phyloP scores from a whole-genome alignment of 2,329 filamentous ascomycete species.

The Gremmenia infestans region DNA sequence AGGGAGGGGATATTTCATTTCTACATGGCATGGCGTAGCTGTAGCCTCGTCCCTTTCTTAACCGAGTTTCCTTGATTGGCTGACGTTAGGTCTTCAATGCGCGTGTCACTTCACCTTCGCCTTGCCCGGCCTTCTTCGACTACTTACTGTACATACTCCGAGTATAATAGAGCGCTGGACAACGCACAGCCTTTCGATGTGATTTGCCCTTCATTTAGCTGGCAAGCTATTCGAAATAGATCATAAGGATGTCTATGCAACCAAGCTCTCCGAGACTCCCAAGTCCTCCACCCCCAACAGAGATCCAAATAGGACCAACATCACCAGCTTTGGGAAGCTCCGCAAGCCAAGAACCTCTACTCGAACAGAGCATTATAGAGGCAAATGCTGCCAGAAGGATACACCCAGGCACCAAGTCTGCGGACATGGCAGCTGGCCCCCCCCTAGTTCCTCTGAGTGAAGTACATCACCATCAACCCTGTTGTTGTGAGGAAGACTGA shows the following conservation, averaged over 20 bases:
- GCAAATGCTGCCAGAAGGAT: conserved; percentile 78
- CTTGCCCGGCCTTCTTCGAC: too few species aligned
- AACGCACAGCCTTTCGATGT: neutral
- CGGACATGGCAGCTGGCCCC: conserved; percentile 88
- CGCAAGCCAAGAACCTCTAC: conserved; percentile 51
- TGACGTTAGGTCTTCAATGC: neutral
- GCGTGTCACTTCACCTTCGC: neutral
- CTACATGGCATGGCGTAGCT: neutral
- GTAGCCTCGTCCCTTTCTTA: neutral
- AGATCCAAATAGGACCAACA: conserved; percentile 82
- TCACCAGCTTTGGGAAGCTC: conserved; percentile 64
- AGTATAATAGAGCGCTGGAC: neutral
- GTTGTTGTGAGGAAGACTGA: conserved; percentile 18
- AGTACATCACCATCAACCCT: conserved; percentile 45
- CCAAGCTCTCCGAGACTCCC: conserved; percentile 88
- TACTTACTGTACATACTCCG: neutral
- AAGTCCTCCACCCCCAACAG: conserved; percentile 88
- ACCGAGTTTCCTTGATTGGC: neutral
- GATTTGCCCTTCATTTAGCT: neutral
- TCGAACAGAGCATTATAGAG: conserved; percentile 60
- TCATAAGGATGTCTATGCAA: conserved; percentile 47
- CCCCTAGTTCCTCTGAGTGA: conserved; percentile 81
- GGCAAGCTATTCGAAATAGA: conserved; percentile 1
- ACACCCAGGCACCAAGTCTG: conserved; percentile 85
- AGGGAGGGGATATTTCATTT: neutral